These are phyloP conservation scores for Cinchona pubescens DNA, from an alignment of 257 asterid species.

Conservation along the genomic window DNA sequence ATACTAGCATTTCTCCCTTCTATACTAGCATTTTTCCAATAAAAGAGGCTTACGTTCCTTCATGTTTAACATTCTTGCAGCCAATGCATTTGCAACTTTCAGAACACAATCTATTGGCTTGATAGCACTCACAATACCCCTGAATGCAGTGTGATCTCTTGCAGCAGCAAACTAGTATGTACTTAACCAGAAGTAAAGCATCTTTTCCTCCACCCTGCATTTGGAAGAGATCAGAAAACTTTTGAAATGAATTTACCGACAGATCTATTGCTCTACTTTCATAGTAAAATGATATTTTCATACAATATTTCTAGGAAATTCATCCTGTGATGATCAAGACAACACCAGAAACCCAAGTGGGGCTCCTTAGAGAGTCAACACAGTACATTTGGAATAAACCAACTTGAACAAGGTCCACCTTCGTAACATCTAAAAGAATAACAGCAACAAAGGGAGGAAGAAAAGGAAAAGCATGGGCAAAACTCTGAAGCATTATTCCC, in stretches of 20 bases:
- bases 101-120: constrained; percentile 32
- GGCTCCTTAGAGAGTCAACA: neutral
- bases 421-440: neutral
- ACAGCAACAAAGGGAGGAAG: neutral
- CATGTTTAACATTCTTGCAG: constrained; percentile 27
- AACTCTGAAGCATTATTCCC: neutral
- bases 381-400: neutral
- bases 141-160: constrained; percentile 37
- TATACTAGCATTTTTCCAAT: constrained; percentile 23
- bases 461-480: neutral
- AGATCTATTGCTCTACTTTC: neutral
- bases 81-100: constrained; percentile 33
- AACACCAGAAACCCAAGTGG: neutral
- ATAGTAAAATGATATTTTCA: neutral
- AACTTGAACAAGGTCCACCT: neutral
- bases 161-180: constrained; percentile 35
- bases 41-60: constrained; percentile 27
- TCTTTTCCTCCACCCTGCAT: constrained; percentile 31
- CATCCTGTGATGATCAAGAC: neutral
- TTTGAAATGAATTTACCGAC: no score
- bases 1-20: no score
- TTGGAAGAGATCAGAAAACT: constrained; percentile 1
- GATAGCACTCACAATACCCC: constrained; percentile 39
- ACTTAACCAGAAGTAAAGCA: constrained; percentile 19
- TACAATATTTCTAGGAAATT: neutral